These are phyloP conservation scores for Sphaerulina vaccinii DNA, from an alignment of 2,329 filamentous ascomycete genomes.

Conservation along the genomic window DNA sequence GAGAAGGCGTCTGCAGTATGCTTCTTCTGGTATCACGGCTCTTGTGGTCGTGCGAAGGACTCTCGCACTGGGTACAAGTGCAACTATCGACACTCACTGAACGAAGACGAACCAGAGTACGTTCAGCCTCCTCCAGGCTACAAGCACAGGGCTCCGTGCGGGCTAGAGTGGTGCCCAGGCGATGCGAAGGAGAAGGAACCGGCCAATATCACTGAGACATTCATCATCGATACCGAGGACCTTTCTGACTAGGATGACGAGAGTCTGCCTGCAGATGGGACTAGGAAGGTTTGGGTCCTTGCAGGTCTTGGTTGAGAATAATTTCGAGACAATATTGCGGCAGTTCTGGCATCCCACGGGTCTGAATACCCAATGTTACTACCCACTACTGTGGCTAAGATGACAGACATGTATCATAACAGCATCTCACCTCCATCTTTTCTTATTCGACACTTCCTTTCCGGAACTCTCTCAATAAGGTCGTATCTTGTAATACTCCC, in stretches of 20 bases:
- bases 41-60: conserved; percentile 12
- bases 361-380: too few species aligned
- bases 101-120: conserved; percentile 8
- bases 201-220: neutral
- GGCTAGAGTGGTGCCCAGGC: conserved; percentile 26
- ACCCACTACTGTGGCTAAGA: neutral
- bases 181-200: conserved; percentile 14
- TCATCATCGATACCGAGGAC: neutral
- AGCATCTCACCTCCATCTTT: neutral
- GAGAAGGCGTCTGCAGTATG: conserved; percentile 3
- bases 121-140: conserved; percentile 24
- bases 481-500: conserved; percentile 36
- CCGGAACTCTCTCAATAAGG: too few species aligned
- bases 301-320: conserved; percentile 35
- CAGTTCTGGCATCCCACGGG: too few species aligned
- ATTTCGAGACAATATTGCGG: too few species aligned
- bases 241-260: neutral
- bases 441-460: conserved; percentile 40
- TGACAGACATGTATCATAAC: neutral
- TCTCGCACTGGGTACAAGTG: conserved; percentile 8
- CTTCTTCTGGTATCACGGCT: conserved; percentile 28
- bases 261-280: neutral
- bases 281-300: conserved; percentile 15
- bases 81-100: conserved; percentile 17
- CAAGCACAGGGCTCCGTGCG: conserved; percentile 16